Percentiles rank a stretch among this genome's conserved stretches.
phyloP scores from a whole-genome alignment of 73 alveolate species.

The Urostyla sp. region DNA sequence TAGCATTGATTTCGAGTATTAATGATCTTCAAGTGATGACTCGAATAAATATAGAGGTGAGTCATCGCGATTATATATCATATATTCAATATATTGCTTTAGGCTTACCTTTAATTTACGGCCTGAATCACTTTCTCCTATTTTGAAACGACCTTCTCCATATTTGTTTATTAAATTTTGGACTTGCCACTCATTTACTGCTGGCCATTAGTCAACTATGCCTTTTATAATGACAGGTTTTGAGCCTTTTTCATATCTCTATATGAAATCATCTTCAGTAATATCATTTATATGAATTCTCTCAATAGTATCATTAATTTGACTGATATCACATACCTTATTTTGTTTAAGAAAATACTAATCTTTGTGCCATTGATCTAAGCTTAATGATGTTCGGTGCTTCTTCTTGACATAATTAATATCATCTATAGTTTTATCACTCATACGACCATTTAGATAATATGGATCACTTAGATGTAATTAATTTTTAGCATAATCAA shows the following conservation, averaged over 20 bases:
- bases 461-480: background rate
- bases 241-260: constrained; percentile 69
- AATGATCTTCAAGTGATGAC: constrained; percentile 73
- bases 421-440: background rate
- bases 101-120: constrained; percentile 78
- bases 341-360: constrained; percentile 12
- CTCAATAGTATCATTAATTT: constrained; percentile 49
- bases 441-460: constrained; percentile 38
- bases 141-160: constrained; percentile 64
- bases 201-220: constrained; percentile 77
- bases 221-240: constrained; percentile 71
- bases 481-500: background rate
- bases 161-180: constrained; percentile 50
- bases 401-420: constrained; percentile 32
- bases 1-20: constrained; percentile 66
- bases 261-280: constrained; percentile 73
- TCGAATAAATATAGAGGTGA: constrained; percentile 83
- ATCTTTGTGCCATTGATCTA: constrained; percentile 42
- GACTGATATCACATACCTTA: constrained; percentile 20
- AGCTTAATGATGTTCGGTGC: constrained; percentile 26
- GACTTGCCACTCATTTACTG: constrained; percentile 69
- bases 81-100: constrained; percentile 75
- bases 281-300: constrained; percentile 51
- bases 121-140: constrained; percentile 87
- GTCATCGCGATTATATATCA: constrained; percentile 79